Base-by-base conservation (phyloP, 2,329 filamentous ascomycete genomes). In the Neopestalotiopsis clavispora region DNA sequence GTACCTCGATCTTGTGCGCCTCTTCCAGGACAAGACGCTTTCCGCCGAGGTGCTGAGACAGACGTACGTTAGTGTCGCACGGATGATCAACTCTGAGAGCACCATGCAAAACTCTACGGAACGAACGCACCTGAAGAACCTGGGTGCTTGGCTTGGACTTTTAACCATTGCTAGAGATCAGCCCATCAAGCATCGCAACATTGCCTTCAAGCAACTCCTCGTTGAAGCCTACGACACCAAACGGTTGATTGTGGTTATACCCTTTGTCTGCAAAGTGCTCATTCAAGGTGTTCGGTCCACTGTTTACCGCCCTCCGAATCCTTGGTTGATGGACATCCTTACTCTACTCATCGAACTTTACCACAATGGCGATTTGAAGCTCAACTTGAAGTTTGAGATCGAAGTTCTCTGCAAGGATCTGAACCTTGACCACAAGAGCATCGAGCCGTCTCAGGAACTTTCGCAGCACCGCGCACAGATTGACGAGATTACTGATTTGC, bases 301-400 rank as follows among this genome's bases (percentile, higher is more conserved):
- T 13, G 91, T 98, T 10, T 99, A 99, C 83, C 92, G 91, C 68
- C 95, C 95, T 12, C 96, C 96, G 1, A 99, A 99, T 75, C 96
- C 96, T 1, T 99, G 96, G 96, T 81, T 98, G 59, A 97, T 98
- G 93, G 96, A 99, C 75, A 96, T 99, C 67, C 90, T 99, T 67
- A 89, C 93, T 72, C 85, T 98, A 7, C 86, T 99, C 45, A 93
- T 97, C 75, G 97, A 99, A 77, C 86, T 99, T 4, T 99, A 99
- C 76, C 92, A 97, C 76, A 92, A 93, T 75, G 94, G 94, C 14
- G 95, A 98, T 74, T 84, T 99, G 68, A 98, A 98, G 79, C 88
- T 99, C 49, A 98, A 98, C 74, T 90, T 97, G 65, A 99, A 98
- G 76, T 99, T 99, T 75, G 96, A 99, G 80, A 98, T 99, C 69